Evolutionary conservation across 768 basidiomycete species (phyloP).

Genomic region (Mrakia hoshinonis): DNA sequence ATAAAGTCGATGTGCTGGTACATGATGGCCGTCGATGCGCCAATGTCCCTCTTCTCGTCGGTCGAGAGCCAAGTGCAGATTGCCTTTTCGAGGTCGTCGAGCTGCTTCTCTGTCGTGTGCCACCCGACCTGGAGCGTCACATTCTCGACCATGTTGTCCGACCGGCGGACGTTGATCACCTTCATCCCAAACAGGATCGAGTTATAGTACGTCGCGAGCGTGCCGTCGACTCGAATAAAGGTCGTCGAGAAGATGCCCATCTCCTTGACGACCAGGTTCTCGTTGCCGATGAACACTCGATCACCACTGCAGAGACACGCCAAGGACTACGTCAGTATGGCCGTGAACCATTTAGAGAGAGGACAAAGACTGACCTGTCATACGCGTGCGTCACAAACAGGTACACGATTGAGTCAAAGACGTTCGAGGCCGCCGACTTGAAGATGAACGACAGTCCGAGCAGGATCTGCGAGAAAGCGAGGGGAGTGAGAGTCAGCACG

Average conservation of each 20-base stretch:
- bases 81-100: constrained; percentile 59
- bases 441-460: constrained; percentile 74
- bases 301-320: constrained; percentile 45
- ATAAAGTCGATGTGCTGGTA: neutral
- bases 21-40: constrained; percentile 56
- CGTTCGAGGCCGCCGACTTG: constrained; percentile 60
- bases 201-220: constrained; percentile 65
- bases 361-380: neutral
- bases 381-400: neutral
- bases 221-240: constrained; percentile 63
- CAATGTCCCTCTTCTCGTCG: constrained; percentile 71
- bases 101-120: constrained; percentile 30
- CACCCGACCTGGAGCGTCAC: constrained; percentile 25
- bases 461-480: constrained; percentile 45
- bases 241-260: constrained; percentile 71
- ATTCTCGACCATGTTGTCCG: constrained; percentile 19
- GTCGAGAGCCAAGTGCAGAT: constrained; percentile 68
- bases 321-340: neutral
- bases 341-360: neutral
- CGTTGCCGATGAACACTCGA: constrained; percentile 50
- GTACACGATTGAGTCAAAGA: constrained; percentile 47
- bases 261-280: constrained; percentile 54
- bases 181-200: constrained; percentile 67
- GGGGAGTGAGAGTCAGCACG: neutral
- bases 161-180: constrained; percentile 45